Evolutionary conservation across 2,329 filamentous ascomycete genomes (phyloP).

Genomic region (Triangularia setosa): DNA sequence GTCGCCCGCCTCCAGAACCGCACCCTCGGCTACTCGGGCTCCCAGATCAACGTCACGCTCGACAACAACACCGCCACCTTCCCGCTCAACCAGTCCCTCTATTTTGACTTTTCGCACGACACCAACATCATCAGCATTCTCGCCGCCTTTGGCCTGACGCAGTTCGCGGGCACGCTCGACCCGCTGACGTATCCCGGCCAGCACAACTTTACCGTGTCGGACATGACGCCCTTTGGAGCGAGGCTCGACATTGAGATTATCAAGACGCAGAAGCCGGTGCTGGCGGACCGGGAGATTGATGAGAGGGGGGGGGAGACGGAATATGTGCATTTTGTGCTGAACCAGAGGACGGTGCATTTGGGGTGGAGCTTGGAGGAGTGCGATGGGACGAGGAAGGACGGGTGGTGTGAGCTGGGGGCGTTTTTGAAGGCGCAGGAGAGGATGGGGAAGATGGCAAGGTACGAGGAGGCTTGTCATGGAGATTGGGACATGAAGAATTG

Average conservation of each 20-base stretch:
- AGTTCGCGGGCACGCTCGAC: slow-evolving; percentile 61
- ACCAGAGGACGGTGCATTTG: slow-evolving; percentile 69
- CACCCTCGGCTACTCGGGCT: slow-evolving; percentile 54
- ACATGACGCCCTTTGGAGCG: slow-evolving; percentile 68
- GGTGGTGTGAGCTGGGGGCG: slow-evolving; percentile 70
- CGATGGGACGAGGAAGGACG: slow-evolving; percentile 59
- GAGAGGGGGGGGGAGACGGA: slow-evolving; percentile 53
- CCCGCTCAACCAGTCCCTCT: slow-evolving; percentile 67
- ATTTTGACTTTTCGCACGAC: slow-evolving; percentile 77
- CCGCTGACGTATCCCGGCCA: slow-evolving; percentile 50
- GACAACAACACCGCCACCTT: slow-evolving; percentile 66
- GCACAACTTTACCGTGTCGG: slow-evolving; percentile 62
- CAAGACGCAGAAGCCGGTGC: slow-evolving; percentile 59
- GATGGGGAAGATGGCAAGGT: slow-evolving; percentile 56
- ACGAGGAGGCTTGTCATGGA: slow-evolving; percentile 63
- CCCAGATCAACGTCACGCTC: slow-evolving; percentile 65
- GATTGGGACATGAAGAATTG: slow-evolving; percentile 45
- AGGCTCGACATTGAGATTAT: slow-evolving; percentile 73
- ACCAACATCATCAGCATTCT: slow-evolving; percentile 68
- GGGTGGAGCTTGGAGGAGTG: slow-evolving; percentile 64
- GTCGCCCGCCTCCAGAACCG: slow-evolving; percentile 67
- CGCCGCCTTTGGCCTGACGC: slow-evolving; percentile 67
- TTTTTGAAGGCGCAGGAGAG: slow-evolving; percentile 61
- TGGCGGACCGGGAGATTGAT: slow-evolving; percentile 29
- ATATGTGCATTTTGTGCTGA: slow-evolving; percentile 72